Percentiles rank a stretch among this genome's conserved stretches.
These are phyloP conservation scores for Vitis hybrid DNA, from an alignment of 177 flowering plant genomes.

Conservation along the genomic window DNA sequence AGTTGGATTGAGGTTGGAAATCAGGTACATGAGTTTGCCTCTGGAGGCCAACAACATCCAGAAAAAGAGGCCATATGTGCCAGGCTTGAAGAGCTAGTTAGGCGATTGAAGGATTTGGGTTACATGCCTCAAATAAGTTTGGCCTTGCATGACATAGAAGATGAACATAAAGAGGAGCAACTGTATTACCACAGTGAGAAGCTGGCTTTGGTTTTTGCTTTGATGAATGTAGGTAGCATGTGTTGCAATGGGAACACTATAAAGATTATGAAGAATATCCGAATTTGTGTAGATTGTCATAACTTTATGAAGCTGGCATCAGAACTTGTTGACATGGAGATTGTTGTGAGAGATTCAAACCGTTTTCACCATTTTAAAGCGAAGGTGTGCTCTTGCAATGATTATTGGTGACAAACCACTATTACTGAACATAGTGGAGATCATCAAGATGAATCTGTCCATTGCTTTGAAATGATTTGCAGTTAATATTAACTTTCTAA, in stretches of 20 bases:
- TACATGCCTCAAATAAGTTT: slow-evolving; percentile 64
- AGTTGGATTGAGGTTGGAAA: slow-evolving; percentile 78
- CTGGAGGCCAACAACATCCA: slow-evolving; percentile 62
- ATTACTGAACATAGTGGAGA: not conserved
- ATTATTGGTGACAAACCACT: slow-evolving; percentile 47
- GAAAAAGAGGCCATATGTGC: slow-evolving; percentile 35
- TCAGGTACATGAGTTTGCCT: slow-evolving; percentile 68
- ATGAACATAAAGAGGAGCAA: slow-evolving; percentile 67
- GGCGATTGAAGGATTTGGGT: slow-evolving; percentile 49
- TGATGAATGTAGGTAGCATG: slow-evolving; percentile 33
- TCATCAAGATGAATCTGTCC: no score
- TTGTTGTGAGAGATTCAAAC: slow-evolving; percentile 63
- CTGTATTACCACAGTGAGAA: slow-evolving; percentile 78
- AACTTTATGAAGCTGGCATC: slow-evolving; percentile 69
- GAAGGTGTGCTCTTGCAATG: slow-evolving; percentile 55
- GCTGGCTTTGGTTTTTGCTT: slow-evolving; percentile 67
- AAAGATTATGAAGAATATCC: slow-evolving; percentile 62
- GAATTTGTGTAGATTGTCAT: slow-evolving; percentile 78
- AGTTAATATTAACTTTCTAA: no score
- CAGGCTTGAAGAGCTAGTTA: slow-evolving; percentile 38
- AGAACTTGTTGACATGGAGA: slow-evolving; percentile 44
- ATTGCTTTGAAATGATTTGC: no score
- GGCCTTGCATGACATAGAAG: slow-evolving; percentile 60
- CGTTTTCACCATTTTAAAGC: slow-evolving; percentile 68
- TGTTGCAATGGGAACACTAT: slow-evolving; percentile 17